phyloP scores from a whole-genome alignment of 306 rosid species.

The Cucumis melo region DNA sequence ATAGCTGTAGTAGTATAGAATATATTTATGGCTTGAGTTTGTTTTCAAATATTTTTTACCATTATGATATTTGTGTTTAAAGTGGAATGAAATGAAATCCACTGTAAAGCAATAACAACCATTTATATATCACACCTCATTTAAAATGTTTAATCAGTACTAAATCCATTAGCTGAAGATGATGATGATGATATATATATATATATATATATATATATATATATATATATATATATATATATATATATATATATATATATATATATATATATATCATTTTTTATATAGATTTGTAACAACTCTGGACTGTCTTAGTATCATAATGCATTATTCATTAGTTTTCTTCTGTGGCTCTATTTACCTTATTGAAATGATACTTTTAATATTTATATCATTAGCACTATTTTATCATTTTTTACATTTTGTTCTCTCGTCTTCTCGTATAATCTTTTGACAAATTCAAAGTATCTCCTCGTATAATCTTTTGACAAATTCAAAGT shows the following conservation, averaged over 20 bases:
- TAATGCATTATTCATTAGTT: neutral
- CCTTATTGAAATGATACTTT: too few relatives aligned
- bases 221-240: too few relatives aligned
- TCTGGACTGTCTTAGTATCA: neutral
- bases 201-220: too few relatives aligned
- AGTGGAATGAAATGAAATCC: neutral
- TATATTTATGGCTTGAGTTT: neutral
- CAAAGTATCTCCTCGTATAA: too few relatives aligned
- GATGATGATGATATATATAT: neutral
- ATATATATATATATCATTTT: neutral
- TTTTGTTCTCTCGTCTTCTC: too few relatives aligned
- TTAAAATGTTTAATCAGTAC: neutral
- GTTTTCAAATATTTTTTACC: neutral
- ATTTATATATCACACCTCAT: neutral
- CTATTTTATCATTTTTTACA: too few relatives aligned
- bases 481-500: too few relatives aligned
- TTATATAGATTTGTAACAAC: neutral
- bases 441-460: too few relatives aligned
- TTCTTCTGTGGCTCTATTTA: too few relatives aligned
- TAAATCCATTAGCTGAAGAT: neutral
- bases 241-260: too few relatives aligned
- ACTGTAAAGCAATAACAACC: neutral
- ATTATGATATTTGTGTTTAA: too few relatives aligned
- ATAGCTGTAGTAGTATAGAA: neutral
- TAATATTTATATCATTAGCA: too few relatives aligned